These are phyloP conservation scores for Raphanus sativus DNA, from an alignment of 345 rosid genomes.

Conservation along the genomic window DNA sequence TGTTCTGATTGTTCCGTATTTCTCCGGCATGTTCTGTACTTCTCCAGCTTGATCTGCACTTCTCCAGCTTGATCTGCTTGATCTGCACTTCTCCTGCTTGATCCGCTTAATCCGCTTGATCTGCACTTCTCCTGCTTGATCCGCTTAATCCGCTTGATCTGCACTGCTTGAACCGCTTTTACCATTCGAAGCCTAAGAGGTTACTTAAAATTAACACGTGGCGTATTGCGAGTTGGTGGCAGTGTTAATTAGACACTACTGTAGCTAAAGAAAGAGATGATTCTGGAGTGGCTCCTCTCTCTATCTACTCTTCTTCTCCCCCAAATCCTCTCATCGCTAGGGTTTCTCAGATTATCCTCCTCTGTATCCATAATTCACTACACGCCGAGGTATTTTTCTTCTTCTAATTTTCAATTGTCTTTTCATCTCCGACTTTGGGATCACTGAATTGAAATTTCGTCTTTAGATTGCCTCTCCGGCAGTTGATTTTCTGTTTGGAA, in stretches of 20 bases:
- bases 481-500: not conserved
- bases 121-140: no score
- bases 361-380: not conserved
- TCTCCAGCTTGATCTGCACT: no score
- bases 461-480: no score
- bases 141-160: no score
- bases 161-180: no score
- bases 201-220: constrained; percentile 11
- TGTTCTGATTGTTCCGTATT: no score
- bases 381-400: constrained; percentile 13
- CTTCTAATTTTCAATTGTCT: not conserved
- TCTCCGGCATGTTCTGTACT: no score
- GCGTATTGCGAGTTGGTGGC: not conserved
- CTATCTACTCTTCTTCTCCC: constrained; percentile 1
- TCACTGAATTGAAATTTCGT: no score
- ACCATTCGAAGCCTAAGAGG: no score
- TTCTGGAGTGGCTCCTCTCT: constrained; percentile 20
- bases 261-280: not conserved
- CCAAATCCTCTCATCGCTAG: constrained; percentile 26
- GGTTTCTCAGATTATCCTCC: constrained; percentile 17
- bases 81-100: no score
- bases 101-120: no score
- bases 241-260: not conserved
- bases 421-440: not conserved
- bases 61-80: no score